Evolutionary conservation across 2,329 filamentous ascomycete genomes (phyloP), one percentile per base, ranked within the genome.

Genomic region (Endothia cerciana): DNA sequence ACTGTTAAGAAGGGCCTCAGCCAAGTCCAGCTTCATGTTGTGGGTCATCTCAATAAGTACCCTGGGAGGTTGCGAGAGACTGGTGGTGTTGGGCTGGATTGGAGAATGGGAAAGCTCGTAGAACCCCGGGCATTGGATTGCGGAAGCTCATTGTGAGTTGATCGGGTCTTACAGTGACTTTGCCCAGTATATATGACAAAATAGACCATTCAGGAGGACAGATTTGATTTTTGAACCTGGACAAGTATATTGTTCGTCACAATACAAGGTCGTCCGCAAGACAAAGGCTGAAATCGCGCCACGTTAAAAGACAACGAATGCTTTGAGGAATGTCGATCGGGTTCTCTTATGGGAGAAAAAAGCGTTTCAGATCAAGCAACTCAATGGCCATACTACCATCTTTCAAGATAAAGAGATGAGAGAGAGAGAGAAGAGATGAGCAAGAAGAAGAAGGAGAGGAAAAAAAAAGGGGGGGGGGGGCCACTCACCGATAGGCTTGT

Each of bases 1-100:
- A 36, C 49, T 55, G n/a, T 51, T 53, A n/a, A 68, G 57, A 1
- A 66, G 58, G 47, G 60, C 30, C 30, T 66, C 64, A 22, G 51
- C 58, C 19, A 61, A 13, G 33, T 30, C 38, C 4, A 17, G 22
- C 22, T 11, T 30, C 22, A 4, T 6, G 10, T n/a, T 36, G 17
- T 36, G 17, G 19, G 28, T 25, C 51, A 55, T 55, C 7, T 55
- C n/a, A n/a, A 19, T 28, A 49, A 49, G 11, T 49, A 28, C 4
- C 3, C 1, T 25, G 7, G 47, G 11, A 51, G 28, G 13, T 28
- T 30, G 2, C 1, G 11, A 13, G 22, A n/a, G 13, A 15, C 11
- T 2, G 22, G 4, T 25, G 11, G n/a, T 1, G 22, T 49, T 49
- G 22, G 11, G 22, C 5, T 6, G 5, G 15, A 25, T 11, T 10